Base-by-base conservation (phyloP, 257 asterid species). In the Nyctanthes arbortristis region DNA sequence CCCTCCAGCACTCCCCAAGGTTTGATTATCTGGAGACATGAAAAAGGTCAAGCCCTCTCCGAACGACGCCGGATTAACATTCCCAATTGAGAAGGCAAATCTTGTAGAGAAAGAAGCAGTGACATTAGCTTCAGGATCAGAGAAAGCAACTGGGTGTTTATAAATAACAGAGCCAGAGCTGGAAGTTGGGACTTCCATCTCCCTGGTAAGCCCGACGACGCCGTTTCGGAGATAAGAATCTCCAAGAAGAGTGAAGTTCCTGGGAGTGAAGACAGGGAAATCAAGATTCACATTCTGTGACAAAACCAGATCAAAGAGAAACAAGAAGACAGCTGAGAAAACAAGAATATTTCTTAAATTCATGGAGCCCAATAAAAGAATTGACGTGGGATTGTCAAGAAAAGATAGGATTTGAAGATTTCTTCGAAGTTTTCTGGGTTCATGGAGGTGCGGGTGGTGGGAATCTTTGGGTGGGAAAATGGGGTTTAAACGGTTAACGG, bases 11-110 rank as follows among this genome's bases (percentile, higher is more conserved):
- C 95, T 87, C 3, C 98, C 98, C 55, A 86, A 67, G 0, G 97
- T 88, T 62, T 77, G 88, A 73, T 87, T 88, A 70, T 82, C 81
- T 12, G 96, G 95, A 2, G 97, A 88, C 2, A 93, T 35, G 70
- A 93, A 93, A 64, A 93, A 93, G 4, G 97, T 67, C 55, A 92
- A 57, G 0, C 98, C 98, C 52, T 90, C 98, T 0, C 98, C 98
- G 31, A 63, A 90, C 4, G 98, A 92, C 14, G 88, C 12, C 18
- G 95, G 93, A 18, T 88, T 86, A 25, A 79, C 33, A 68, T 87
- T 90, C n/a, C 61, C 81, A 45, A 93, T 77, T 2, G 89, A 85
- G 55, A 93, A 93, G 0, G 94, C 25, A 63, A 93, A 93, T 31
- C 87, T 66, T 0, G 98, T 81, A 55, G 95, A 90, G 79, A 93